Evolutionary conservation across 2,329 filamentous ascomycete genomes (phyloP).

Genomic region (Trichoderma sp.): DNA sequence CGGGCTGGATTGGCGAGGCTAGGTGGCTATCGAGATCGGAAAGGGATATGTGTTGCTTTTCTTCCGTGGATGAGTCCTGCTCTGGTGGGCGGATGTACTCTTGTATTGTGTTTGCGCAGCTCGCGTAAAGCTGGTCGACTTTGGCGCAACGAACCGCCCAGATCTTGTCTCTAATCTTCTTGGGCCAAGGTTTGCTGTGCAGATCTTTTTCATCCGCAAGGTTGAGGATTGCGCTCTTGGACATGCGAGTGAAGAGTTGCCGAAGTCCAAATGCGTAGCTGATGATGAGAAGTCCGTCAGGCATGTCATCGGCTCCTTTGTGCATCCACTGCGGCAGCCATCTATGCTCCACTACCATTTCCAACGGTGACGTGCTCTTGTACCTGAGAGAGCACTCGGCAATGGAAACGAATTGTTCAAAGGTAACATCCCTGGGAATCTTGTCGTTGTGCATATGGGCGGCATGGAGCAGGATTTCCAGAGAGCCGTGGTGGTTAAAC

Average conservation of each 20-base stretch:
- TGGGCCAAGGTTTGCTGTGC: constrained; percentile 48
- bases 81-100: constrained; percentile 46
- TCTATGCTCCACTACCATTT: constrained; percentile 50
- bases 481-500: constrained; percentile 41
- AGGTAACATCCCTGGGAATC: constrained; percentile 49
- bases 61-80: constrained; percentile 24
- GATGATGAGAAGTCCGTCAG: constrained; percentile 52
- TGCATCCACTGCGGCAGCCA: constrained; percentile 57
- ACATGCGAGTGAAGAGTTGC: constrained; percentile 51
- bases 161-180: constrained; percentile 49
- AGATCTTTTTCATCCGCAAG: constrained; percentile 46
- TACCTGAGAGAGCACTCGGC: constrained; percentile 53
- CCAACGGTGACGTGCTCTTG: constrained; percentile 53
- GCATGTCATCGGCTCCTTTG: constrained; percentile 48
- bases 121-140: constrained; percentile 51
- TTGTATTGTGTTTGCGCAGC: constrained; percentile 45
- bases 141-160: constrained; percentile 52
- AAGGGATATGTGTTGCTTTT: constrained; percentile 25
- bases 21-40: constrained; percentile 28
- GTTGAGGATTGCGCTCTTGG: constrained; percentile 51
- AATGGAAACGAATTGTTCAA: constrained; percentile 53
- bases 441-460: constrained; percentile 52
- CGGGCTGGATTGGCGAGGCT: constrained; percentile 18
- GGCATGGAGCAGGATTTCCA: constrained; percentile 52
- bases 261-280: constrained; percentile 54